Evolutionary conservation across 805 yeast genomes (phyloP).

Genomic region (Wickerhamomyces canadensis): DNA sequence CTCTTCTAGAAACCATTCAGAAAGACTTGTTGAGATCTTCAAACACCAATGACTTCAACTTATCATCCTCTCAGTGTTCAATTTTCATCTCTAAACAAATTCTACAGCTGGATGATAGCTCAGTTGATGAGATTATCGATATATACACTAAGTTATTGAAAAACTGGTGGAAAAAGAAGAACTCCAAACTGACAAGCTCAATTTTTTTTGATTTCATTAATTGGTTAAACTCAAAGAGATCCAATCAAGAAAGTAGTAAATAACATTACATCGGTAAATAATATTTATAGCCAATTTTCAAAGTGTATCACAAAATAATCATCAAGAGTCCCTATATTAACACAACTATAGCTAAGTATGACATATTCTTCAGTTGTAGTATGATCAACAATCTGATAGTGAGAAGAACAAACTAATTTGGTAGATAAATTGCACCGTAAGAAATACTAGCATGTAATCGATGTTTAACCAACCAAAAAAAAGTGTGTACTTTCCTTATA

Average conservation of each 20-base stretch:
- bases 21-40: constrained; percentile 29
- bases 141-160: constrained; percentile 52
- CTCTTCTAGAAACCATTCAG: constrained; percentile 37
- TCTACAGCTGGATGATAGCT: constrained; percentile 28
- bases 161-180: constrained; percentile 49
- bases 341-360: too few relatives aligned
- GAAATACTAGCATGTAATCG: too few relatives aligned
- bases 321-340: too few relatives aligned
- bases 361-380: too few relatives aligned
- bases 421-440: too few relatives aligned
- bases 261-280: background rate
- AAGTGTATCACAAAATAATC: too few relatives aligned
- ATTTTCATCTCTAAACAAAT: constrained; percentile 58
- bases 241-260: constrained; percentile 1
- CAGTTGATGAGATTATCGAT: constrained; percentile 42
- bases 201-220: constrained; percentile 75
- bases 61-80: constrained; percentile 56
- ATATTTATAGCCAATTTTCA: background rate
- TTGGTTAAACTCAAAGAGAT: constrained; percentile 57
- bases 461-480: background rate
- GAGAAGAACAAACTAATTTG: too few relatives aligned
- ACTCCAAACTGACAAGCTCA: constrained; percentile 44
- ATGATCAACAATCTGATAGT: too few relatives aligned
- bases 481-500: background rate
- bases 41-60: constrained; percentile 30